Evolutionary conservation across 441 rosid genomes (phyloP).

Genomic region (Viola pubescens): DNA sequence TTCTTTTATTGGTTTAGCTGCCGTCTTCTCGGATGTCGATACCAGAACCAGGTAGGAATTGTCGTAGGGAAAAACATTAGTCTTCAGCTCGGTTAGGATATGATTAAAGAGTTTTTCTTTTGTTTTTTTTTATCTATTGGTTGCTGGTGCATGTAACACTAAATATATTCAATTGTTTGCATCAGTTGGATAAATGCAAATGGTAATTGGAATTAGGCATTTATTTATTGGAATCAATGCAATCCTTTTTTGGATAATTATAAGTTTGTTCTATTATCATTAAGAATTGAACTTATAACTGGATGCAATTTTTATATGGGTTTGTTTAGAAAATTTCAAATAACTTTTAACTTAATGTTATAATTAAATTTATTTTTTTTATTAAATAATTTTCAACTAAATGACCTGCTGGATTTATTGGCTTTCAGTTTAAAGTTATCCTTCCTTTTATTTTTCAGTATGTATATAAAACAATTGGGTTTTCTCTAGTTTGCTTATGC

Average conservation of each 20-base stretch:
- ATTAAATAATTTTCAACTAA: no score
- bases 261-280: no score
- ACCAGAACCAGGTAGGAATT: conserved; percentile 15
- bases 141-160: conserved; percentile 11
- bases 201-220: conserved; percentile 11
- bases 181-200: conserved; percentile 15
- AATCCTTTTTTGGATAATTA: not conserved
- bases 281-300: no score
- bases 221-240: conserved; percentile 12
- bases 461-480: no score
- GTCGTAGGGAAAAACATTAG: conserved; percentile 23
- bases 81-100: conserved; percentile 33
- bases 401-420: no score
- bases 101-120: not conserved
- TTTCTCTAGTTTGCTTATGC: no score
- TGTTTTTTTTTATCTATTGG: not conserved
- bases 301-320: no score
- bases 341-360: no score
- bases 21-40: conserved; percentile 14
- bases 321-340: no score
- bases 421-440: no score
- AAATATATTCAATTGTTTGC: conserved; percentile 21
- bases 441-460: no score
- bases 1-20: conserved; percentile 35
- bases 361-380: no score